Evolutionary conservation across 169 alveolate genomes (phyloP), one percentile per base, ranked within the genome.

Genomic region (Eimeria necatrix): DNA sequence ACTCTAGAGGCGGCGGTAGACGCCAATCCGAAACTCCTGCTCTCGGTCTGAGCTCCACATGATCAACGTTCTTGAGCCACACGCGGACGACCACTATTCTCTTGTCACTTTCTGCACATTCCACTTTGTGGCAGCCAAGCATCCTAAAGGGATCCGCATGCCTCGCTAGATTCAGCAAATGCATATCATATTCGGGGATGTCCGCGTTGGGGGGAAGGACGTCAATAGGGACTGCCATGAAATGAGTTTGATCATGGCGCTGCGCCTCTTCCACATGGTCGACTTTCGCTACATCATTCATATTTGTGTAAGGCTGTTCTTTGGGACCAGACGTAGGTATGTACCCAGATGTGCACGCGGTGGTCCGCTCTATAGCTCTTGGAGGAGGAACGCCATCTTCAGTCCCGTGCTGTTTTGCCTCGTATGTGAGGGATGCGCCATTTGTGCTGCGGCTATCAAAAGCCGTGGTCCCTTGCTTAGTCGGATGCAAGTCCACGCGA

Each of bases 121-220:
- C 71, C 73, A 92, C 95, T n/a, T 20, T 52, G 56, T 92, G 95
- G 78, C 88, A 61, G 8, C 95, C 95, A 7, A 92, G 91, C 78
- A 92, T 86, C 51, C 87, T 70, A 61, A 92, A 92, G 14, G 95
- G 95, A 76, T 92, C 95, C 16, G 84, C 86, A 51, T 92, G 95
- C 32, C 70, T 76, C 61, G 93, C 95, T 73, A 78, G 80, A 92
- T 92, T 85, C 61, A 92, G 78, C 9, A 92, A 68, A 51, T 92
- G 93, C 41, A 92, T 70, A 86, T 92, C 95, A 64, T 92, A 64
- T 6, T 92, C 95, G 32, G 87, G 46, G 20, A 92, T 53, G 22
- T 76, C 81, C 32, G 95, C 86, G 49, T 16, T 70, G 9, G 84
- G 93, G 41, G 92, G 95, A 12, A 81, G 70, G 22, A 46, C n/a